These are phyloP conservation scores for Exserohilum rostratum DNA, from an alignment of 2,329 filamentous ascomycete species.

Conservation along the genomic window DNA sequence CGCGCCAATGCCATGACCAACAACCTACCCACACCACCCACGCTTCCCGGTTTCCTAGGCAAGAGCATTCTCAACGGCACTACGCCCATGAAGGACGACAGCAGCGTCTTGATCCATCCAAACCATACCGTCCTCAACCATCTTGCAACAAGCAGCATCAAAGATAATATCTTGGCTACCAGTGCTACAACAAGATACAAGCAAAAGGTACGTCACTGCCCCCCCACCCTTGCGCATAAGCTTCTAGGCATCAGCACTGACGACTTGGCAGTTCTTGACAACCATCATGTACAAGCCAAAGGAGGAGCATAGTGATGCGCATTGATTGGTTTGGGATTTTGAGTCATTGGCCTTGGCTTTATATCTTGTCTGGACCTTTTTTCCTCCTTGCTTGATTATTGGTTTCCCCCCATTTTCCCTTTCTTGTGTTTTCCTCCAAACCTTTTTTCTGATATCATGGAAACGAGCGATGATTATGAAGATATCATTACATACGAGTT, in stretches of 20 bases:
- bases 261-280: conserved; percentile 77
- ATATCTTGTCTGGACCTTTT: not conserved
- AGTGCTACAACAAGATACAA: conserved; percentile 98
- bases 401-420: too few species aligned
- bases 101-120: conserved; percentile 93
- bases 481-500: not conserved
- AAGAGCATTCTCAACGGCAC: conserved; percentile 94
- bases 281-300: conserved; percentile 98
- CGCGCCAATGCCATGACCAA: conserved; percentile 76
- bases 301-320: conserved; percentile 41
- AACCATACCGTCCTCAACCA: conserved; percentile 98
- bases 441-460: not conserved
- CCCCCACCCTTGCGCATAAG: not conserved
- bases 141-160: conserved; percentile 95
- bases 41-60: conserved; percentile 85
- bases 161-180: conserved; percentile 91
- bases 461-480: not conserved
- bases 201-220: conserved; percentile 72
- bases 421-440: too few species aligned
- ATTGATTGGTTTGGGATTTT: not conserved
- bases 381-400: not conserved
- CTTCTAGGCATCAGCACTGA: conserved; percentile 14
- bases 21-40: conserved; percentile 82
- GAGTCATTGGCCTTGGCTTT: not conserved
- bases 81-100: conserved; percentile 95